Evolutionary conservation across 2,329 filamentous ascomycete genomes (phyloP).

Genomic region (Cladosporium sp.): DNA sequence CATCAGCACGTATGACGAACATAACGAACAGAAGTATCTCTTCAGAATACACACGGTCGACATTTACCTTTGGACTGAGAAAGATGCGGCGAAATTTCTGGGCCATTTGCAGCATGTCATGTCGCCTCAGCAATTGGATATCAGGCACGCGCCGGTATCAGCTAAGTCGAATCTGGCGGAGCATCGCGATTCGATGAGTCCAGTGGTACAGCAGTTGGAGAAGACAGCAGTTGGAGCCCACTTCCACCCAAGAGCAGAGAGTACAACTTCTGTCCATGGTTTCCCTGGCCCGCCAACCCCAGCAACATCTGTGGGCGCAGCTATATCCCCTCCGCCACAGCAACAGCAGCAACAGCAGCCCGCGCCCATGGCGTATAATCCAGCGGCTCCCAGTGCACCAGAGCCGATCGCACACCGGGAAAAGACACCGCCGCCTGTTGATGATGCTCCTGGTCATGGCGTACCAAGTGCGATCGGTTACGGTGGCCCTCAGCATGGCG

Average conservation of each 20-base stretch:
- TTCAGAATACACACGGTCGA: constrained; percentile 72
- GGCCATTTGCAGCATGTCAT: constrained; percentile 63
- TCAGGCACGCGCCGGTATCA: constrained; percentile 60
- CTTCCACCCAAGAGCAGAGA: constrained; percentile 40
- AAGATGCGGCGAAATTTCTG: constrained; percentile 66
- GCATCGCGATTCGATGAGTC: constrained; percentile 53
- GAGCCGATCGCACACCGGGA: constrained; percentile 68
- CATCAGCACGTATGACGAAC: constrained; percentile 65
- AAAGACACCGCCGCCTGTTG: constrained; percentile 72
- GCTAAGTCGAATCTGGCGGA: constrained; percentile 39
- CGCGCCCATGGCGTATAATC: constrained; percentile 68
- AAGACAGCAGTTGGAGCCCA: constrained; percentile 62
- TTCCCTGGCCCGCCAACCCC: constrained; percentile 28
- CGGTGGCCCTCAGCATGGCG: constrained; percentile 25
- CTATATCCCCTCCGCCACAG: constrained; percentile 26
- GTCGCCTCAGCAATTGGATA: constrained; percentile 55
- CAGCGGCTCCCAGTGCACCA: constrained; percentile 69
- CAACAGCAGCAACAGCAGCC: constrained; percentile 25
- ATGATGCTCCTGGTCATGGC: constrained; percentile 51
- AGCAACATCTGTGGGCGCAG: constrained; percentile 18
- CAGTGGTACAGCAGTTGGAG: constrained; percentile 70
- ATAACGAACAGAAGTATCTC: constrained; percentile 72
- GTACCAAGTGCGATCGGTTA: constrained; percentile 36
- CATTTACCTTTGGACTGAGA: constrained; percentile 73
- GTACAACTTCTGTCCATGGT: constrained; percentile 34